Conservation (phyloP, 192 early-diverging fungal species). For the Coemansia sp. region DNA sequence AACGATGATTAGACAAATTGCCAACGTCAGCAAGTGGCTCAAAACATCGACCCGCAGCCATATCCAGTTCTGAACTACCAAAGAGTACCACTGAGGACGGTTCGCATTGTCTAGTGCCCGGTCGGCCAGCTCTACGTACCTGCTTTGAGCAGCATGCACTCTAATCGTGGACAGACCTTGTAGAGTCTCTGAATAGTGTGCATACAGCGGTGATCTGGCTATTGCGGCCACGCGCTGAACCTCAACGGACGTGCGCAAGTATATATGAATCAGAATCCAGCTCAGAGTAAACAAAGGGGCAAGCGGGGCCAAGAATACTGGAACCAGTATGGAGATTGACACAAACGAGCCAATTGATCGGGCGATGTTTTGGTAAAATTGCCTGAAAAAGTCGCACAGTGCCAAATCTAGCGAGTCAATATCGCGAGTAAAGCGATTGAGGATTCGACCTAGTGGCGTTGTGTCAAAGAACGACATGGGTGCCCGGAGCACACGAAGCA, state of each 20-base stretch:
- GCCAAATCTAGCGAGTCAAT: constrained; percentile 58
- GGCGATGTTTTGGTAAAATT: constrained; percentile 55
- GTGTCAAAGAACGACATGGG: constrained; percentile 74
- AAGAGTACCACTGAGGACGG: constrained; percentile 36
- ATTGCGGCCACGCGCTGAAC: constrained; percentile 86
- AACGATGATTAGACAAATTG: constrained; percentile 30
- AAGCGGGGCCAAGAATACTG: constrained; percentile 68
- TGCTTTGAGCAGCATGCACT: constrained; percentile 57
- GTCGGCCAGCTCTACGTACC: constrained; percentile 14
- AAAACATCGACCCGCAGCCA: constrained; percentile 42
- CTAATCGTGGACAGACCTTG: constrained; percentile 82
- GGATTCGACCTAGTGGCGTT: constrained; percentile 67
- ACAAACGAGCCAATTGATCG: constrained; percentile 39
- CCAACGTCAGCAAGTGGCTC: constrained; percentile 22
- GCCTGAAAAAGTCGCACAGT: constrained; percentile 60
- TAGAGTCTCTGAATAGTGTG: constrained; percentile 75
- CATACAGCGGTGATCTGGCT: constrained; percentile 75
- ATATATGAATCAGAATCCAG: constrained; percentile 68
- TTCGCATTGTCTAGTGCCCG: constrained; percentile 31
- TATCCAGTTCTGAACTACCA: constrained; percentile 37
- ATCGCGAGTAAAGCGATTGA: constrained; percentile 72
- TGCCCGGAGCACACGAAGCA: constrained; percentile 64
- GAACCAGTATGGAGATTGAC: constrained; percentile 51
- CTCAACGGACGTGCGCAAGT: constrained; percentile 77
- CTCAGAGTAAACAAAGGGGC: constrained; percentile 72